Percentiles rank a stretch among this genome's conserved stretches.
These are phyloP conservation scores for Carpinus viminea DNA, from an alignment of 306 rosid species.

Conservation along the genomic window DNA sequence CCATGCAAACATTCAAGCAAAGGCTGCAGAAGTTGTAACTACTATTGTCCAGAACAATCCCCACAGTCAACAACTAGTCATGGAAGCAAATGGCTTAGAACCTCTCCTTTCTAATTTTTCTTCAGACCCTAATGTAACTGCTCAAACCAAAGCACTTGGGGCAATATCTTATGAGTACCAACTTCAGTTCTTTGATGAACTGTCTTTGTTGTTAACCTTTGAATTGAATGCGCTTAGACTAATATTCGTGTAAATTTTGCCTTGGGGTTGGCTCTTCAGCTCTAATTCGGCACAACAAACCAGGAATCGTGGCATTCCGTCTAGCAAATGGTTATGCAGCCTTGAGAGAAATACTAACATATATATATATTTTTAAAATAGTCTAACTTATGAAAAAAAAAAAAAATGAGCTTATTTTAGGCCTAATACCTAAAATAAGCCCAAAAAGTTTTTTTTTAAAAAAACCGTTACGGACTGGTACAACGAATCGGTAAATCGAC, in stretches of 20 bases:
- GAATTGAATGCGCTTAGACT: background rate
- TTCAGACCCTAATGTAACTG: slow-evolving; percentile 78
- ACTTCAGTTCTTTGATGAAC: background rate
- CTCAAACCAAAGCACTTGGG: slow-evolving; percentile 77
- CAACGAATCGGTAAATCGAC: too few species aligned
- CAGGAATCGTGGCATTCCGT: slow-evolving; percentile 71
- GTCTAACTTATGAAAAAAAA: too few species aligned
- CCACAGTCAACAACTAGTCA: slow-evolving; percentile 78
- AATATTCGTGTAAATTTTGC: slow-evolving; percentile 22
- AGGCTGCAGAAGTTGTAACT: slow-evolving; percentile 92
- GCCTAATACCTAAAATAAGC: too few species aligned
- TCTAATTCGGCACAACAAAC: slow-evolving; percentile 77
- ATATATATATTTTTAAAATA: too few species aligned
- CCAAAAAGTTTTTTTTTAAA: too few species aligned
- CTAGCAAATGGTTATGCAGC: slow-evolving; percentile 91
- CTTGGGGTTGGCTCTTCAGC: slow-evolving; percentile 51
- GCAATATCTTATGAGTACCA: slow-evolving; percentile 79
- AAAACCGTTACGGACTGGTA: too few species aligned
- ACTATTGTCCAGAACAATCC: slow-evolving; percentile 95
- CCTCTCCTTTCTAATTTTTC: slow-evolving; percentile 70
- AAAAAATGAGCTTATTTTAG: too few species aligned
- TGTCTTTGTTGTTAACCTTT: background rate
- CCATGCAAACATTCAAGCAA: slow-evolving; percentile 86
- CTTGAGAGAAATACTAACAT: too few species aligned
- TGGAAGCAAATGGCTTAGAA: slow-evolving; percentile 92